Base-by-base conservation (phyloP, 2,329 filamentous ascomycete genomes). In the Beauveria medogensis region DNA sequence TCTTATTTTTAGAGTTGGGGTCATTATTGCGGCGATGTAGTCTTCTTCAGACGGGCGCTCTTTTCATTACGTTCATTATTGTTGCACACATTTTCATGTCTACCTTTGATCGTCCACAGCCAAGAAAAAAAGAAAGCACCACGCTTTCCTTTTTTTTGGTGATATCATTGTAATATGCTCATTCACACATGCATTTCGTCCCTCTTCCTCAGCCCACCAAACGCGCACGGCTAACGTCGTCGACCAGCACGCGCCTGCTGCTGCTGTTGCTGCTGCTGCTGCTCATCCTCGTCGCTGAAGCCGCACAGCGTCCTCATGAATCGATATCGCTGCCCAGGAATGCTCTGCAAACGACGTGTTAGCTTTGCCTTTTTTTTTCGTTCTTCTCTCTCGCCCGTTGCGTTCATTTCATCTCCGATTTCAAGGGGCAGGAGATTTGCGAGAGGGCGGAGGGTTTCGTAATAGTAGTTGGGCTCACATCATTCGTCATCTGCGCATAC, bases 251-350 rank as follows among this genome's bases (percentile, higher is more conserved):
- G 24, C 7, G 63, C 20, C 40, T 63, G 20, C 48, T 64, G 58
- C 41, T 62, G 60, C 47, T 34, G 30, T 3, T 40, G 52, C 20
- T 10, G 22, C 22, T 52, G n/a, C 26, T 20, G 16, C 37, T 52
- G 12, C 46, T 26, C 48, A 54, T 57, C 60, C 18, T 41, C 50
- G 18, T 57, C 46, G 43, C 71, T 76, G 64, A 79, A 77, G 43
- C 82, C 82, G 68, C 81, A 84, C 48, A 85, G 74, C 67, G 83
- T 77, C 63, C 77, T 77, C 56, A 76, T 82, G 68, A 84, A 86
- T 63, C 80, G 77, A n/a, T 81, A 74, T 8, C 83, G 77, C 16
- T 82, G 83, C 20, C 77, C 77, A 1, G 83, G 75, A 26, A 85
- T 76, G 68, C 78, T 85, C 83, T 86, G 63, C 30, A 3, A 5